phyloP scores from a whole-genome alignment of 179 eudicot species.

The Patellifolia procumbens region DNA sequence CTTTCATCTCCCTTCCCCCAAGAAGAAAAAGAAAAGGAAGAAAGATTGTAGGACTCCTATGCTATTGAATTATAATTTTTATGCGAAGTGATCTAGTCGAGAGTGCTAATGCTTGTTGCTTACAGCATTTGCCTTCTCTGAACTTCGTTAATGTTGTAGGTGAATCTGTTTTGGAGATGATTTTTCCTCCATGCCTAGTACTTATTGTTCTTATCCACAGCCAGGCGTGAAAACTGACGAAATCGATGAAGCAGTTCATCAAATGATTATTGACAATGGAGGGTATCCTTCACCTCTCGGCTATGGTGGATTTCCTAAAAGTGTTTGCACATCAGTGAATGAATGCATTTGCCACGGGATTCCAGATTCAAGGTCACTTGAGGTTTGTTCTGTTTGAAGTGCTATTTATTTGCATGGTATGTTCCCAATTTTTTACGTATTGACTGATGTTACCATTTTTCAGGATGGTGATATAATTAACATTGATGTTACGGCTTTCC shows the following conservation, averaged over 20 bases:
- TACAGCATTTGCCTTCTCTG: no score
- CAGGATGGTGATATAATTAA: constrained; percentile 97
- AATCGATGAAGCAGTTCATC: constrained; percentile 97
- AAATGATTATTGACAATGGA: constrained; percentile 93
- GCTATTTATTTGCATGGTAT: neutral
- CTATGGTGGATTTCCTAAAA: constrained; percentile 97
- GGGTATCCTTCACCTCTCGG: constrained; percentile 99
- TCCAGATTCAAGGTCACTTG: constrained; percentile 91
- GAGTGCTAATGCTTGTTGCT: neutral
- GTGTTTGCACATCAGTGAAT: constrained; percentile 97
- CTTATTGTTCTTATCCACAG: constrained; percentile 49
- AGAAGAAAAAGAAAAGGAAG: neutral
- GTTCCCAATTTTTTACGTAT: neutral
- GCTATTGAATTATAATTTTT: neutral
- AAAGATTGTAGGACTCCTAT: no score
- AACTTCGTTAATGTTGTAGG: neutral
- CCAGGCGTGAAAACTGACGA: constrained; percentile 94
- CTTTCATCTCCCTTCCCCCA: neutral
- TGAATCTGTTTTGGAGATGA: neutral
- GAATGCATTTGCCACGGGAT: constrained; percentile 99
- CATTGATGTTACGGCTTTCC: constrained; percentile 87
- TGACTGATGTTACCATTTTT: constrained; percentile 18
- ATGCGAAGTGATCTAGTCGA: neutral
- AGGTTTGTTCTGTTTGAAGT: constrained; percentile 48
- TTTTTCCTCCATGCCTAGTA: neutral